Conservation (phyloP, 306 rosid genomes). For the Echinosophora koreensis region DNA sequence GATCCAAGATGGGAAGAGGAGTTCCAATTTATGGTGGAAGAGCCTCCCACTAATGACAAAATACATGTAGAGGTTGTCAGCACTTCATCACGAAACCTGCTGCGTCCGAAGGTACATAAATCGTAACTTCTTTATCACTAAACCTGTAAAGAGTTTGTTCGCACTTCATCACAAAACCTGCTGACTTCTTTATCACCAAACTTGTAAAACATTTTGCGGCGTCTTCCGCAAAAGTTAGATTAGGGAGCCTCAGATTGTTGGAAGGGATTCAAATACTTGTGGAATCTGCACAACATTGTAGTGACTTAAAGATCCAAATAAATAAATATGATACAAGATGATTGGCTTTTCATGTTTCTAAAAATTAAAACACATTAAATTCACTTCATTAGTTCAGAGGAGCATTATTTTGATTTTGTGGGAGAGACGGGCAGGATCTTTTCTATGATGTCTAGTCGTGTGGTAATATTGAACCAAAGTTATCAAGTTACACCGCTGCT, state of each 20-base stretch:
- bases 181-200: slow-evolving; percentile 23
- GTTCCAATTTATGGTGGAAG: slow-evolving; percentile 70
- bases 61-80: slow-evolving; percentile 86
- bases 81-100: slow-evolving; percentile 74
- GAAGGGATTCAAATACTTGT: not conserved
- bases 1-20: slow-evolving; percentile 98
- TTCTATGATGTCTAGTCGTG: no score
- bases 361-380: not conserved
- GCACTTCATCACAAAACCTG: slow-evolving; percentile 78
- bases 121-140: not conserved
- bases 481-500: not conserved
- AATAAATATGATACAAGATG: not conserved
- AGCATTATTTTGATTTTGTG: not conserved
- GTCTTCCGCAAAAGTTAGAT: no score
- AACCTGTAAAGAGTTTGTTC: slow-evolving; percentile 46
- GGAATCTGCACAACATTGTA: not conserved
- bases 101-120: slow-evolving; percentile 74
- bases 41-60: slow-evolving; percentile 80
- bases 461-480: no score
- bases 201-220: not conserved
- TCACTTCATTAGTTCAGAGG: not conserved
- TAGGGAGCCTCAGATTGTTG: no score
- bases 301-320: not conserved
- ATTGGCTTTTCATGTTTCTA: not conserved
- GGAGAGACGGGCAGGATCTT: no score